Evolutionary conservation across 768 basidiomycete genomes (phyloP), one percentile per base, ranked within the genome.

Genomic region (Trametes punicea): DNA sequence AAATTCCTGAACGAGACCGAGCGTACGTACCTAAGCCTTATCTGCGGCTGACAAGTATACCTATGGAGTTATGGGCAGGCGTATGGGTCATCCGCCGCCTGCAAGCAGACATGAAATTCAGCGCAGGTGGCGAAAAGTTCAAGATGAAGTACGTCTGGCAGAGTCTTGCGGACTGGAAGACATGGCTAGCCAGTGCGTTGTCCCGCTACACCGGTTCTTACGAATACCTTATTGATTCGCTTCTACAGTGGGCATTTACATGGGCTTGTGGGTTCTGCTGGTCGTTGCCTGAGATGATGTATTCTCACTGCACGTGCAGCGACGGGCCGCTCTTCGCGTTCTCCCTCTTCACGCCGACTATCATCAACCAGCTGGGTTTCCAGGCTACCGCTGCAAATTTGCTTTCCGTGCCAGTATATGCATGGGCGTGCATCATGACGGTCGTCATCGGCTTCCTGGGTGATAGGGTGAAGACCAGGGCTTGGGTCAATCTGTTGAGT

Each of bases 381-480:
- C 68, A 71, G 34, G 81, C 86, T 10, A 89, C 85, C 1, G 69
- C 74, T 23, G 87, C 88, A 2, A 90, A 91, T 64, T 67, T 91
- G 10, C 74, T 92, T 15, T 87, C 86, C 0, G 87, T 90, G 3
- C 88, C 89, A 1, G 85, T 90, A 26, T 90, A 90, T 64, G 80
- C 77, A 5, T 88, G 85, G 80, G 82, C 84, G 18, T 87, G 87
- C 62, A 67, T 87, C 33, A 72, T 87, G 63, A 90, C 89, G 4
- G 77, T 80, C 57, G 55, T 73, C 29, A 71, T 88, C 42, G 88
- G 88, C 16, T 75, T 84, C 55, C 61, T 82, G 21, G 85, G 85
- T 21, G 88, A 89, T 64, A 76, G 79, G 6, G 69, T 78, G 23
- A 81, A 80, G n/a, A 74, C 72, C 40, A 75, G 85, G 20, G 81